Base-by-base conservation (phyloP, 345 rosid genomes). In the Bruguiera gymnorhiza region DNA sequence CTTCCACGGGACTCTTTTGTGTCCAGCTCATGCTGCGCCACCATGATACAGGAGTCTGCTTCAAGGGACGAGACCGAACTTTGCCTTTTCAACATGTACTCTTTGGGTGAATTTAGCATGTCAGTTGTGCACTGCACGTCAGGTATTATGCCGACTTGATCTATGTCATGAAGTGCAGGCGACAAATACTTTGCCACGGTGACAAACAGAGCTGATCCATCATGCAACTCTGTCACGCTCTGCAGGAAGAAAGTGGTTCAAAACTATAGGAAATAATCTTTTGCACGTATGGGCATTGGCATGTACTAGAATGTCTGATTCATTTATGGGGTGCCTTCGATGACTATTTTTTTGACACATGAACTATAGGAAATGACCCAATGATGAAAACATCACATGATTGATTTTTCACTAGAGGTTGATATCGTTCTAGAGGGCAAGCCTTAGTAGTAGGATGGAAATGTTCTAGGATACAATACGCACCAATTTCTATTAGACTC, bases 111-210 rank as follows among this genome's bases (percentile, higher is more conserved):
- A 70, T 76, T 85, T 6, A 93, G 81, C 86, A 72, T 85, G 71
- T 85, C 90, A 4, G 95, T 73, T 58, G 95, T 87, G 86, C 95
- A 93, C 67, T 90, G 95, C 66, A 93, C 93, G 51, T 93, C 97
- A 34, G 97, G 97, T 18, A 69, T 56, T 60, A 93, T 90, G 26
- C 98, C 98, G 3, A 90, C 89, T 78, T 88, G 83, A 73, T 93
- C 98, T 55, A 93, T 90, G 78, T 90, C 95, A 39, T 84, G 97
- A 61, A 87, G 86, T 55, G 95, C 86, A 65, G 98, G 98, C 15
- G 97, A 93, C 39, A 93, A 76, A 73, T 93, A 90, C 83, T 93
- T 93, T 67, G 97, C 98, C 2, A 93, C 95, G 0, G 98, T 93
- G 37, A 93, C 86, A 64, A 93, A 93, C 54, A 93, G 82, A 62